phyloP scores from a whole-genome alignment of 2,329 filamentous ascomycete genomes.

The Talaromyces sp. region DNA sequence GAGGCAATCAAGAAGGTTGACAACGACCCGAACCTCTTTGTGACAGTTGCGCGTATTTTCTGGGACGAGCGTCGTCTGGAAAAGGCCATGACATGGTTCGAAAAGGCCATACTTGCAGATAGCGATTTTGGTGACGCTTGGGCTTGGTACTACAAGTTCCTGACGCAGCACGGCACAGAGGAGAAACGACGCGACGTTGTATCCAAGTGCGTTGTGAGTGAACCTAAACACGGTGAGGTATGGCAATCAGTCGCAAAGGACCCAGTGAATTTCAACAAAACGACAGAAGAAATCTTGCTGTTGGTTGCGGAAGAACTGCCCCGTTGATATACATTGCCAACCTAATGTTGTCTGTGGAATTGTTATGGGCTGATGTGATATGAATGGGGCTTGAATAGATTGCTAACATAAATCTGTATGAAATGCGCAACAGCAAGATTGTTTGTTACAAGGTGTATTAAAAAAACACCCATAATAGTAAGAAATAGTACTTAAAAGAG shows the following conservation, averaged over 20 bases:
- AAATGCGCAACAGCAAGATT: neutral
- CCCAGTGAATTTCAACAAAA: slow-evolving; percentile 70
- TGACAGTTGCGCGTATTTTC: slow-evolving; percentile 90
- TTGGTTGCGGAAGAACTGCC: slow-evolving; percentile 56
- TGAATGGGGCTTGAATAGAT: neutral
- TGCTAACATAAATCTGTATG: neutral
- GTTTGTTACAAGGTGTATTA: neutral
- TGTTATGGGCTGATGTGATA: neutral
- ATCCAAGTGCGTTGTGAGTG: slow-evolving; percentile 71
- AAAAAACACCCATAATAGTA: slow-evolving; percentile 1
- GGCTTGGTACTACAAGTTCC: slow-evolving; percentile 97
- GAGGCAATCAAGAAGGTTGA: slow-evolving; percentile 98
- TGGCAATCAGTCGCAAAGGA: slow-evolving; percentile 87
- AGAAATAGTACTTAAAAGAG: slow-evolving; percentile 7
- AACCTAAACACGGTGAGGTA: slow-evolving; percentile 86
- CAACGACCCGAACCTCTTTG: slow-evolving; percentile 81
- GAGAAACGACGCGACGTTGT: slow-evolving; percentile 87
- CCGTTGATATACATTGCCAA: neutral
- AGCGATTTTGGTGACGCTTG: slow-evolving; percentile 85
- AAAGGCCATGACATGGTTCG: slow-evolving; percentile 95
- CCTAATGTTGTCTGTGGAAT: neutral
- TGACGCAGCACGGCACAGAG: slow-evolving; percentile 85
- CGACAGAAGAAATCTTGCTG: slow-evolving; percentile 75
- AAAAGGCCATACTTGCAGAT: slow-evolving; percentile 86
- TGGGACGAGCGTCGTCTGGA: slow-evolving; percentile 90